Percentiles rank a stretch among this genome's conserved stretches.
These are phyloP conservation scores for Castanopsis chinensis DNA, from an alignment of 306 rosid species.

Conservation along the genomic window DNA sequence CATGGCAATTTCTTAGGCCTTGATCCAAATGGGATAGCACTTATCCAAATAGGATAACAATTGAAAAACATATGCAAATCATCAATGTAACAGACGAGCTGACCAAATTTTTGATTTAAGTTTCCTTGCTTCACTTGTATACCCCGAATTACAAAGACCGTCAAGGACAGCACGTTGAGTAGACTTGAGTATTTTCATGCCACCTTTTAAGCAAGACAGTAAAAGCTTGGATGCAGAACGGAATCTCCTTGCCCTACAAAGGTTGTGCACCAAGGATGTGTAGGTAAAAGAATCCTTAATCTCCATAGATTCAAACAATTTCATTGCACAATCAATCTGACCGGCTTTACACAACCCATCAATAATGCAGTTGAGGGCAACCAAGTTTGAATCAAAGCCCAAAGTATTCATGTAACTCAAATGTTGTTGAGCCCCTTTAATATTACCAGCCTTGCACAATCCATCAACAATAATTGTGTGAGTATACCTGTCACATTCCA, in stretches of 20 bases:
- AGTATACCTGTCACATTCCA: constrained; percentile 60
- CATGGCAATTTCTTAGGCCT: not conserved
- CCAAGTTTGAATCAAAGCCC: constrained; percentile 62
- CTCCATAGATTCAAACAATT: constrained; percentile 66
- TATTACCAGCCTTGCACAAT: constrained; percentile 55
- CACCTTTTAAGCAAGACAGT: constrained; percentile 48
- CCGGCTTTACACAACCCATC: constrained; percentile 83
- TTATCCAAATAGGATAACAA: not conserved
- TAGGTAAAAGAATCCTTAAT: constrained; percentile 61
- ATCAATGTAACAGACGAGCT: constrained; percentile 40
- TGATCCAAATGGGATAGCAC: not conserved
- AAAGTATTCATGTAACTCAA: constrained; percentile 48
- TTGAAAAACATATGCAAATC: constrained; percentile 2
- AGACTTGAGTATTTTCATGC: constrained; percentile 45
- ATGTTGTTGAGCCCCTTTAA: constrained; percentile 51
- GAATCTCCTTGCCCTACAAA: constrained; percentile 64
- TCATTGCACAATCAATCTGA: constrained; percentile 59
- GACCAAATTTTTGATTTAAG: constrained; percentile 37
- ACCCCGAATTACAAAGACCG: constrained; percentile 57
- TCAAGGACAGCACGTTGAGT: constrained; percentile 63
- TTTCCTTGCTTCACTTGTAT: constrained; percentile 57
- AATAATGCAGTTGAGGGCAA: constrained; percentile 62
- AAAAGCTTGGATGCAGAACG: constrained; percentile 62
- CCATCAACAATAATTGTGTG: constrained; percentile 69
- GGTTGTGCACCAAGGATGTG: constrained; percentile 68